phyloP scores from a whole-genome alignment of 2,329 filamentous ascomycete species.

The Sporothrix globosa region DNA sequence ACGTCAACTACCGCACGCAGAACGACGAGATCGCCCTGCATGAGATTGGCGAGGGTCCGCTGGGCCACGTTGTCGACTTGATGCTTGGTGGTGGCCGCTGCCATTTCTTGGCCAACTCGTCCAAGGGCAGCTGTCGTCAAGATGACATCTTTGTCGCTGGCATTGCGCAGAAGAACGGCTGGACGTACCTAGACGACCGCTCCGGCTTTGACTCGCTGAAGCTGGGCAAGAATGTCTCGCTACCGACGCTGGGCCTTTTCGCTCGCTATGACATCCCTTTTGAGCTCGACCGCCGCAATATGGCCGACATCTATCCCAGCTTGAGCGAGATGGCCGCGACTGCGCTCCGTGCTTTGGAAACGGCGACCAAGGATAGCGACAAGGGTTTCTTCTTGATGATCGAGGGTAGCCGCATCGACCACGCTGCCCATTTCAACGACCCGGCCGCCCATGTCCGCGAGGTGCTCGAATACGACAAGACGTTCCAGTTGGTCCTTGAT shows the following conservation, averaged over 20 bases:
- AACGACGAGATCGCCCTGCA: constrained; percentile 92
- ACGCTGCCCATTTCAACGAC: constrained; percentile 86
- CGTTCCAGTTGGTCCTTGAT: constrained; percentile 80
- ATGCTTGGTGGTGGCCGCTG: constrained; percentile 93
- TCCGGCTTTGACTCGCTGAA: constrained; percentile 75
- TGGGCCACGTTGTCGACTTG: constrained; percentile 86
- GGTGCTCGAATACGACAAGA: constrained; percentile 90
- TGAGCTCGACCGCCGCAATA: constrained; percentile 83
- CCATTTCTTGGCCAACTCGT: constrained; percentile 85
- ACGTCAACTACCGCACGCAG: constrained; percentile 77
- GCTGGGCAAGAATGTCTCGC: constrained; percentile 66
- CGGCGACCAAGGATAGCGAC: constrained; percentile 79
- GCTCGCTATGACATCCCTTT: constrained; percentile 84
- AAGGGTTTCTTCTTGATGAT: constrained; percentile 99
- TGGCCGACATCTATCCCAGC: constrained; percentile 80
- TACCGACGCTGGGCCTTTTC: constrained; percentile 86
- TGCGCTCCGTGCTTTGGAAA: constrained; percentile 76
- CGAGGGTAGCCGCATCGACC: constrained; percentile 93
- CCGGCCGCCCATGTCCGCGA: constrained; percentile 85
- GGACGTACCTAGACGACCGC: constrained; percentile 74
- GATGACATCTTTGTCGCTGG: constrained; percentile 77
- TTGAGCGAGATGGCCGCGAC: constrained; percentile 88
- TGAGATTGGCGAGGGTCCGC: constrained; percentile 82
- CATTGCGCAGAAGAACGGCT: constrained; percentile 75
- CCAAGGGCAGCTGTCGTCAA: constrained; percentile 75